These are phyloP conservation scores for Aphanocladium album DNA, from an alignment of 2,329 filamentous ascomycete genomes.

Conservation along the genomic window DNA sequence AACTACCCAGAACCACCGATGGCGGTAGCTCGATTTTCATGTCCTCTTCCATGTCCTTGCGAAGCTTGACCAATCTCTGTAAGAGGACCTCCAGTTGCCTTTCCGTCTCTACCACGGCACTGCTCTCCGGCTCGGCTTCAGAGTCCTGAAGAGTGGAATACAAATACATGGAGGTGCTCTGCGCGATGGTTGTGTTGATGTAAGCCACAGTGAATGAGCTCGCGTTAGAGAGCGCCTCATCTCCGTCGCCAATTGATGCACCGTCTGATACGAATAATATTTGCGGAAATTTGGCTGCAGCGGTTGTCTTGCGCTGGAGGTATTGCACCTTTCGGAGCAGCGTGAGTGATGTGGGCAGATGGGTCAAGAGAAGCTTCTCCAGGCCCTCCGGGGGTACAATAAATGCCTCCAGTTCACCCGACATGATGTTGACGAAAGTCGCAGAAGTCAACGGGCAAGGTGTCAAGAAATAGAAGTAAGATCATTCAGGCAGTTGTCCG, in stretches of 20 bases:
- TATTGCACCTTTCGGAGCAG: slow-evolving; percentile 61
- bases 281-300: slow-evolving; percentile 35
- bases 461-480: background rate
- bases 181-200: slow-evolving; percentile 51
- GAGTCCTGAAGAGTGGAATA: slow-evolving; percentile 43
- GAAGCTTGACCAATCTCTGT: background rate
- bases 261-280: slow-evolving; percentile 34
- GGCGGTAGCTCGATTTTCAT: background rate
- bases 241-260: slow-evolving; percentile 7
- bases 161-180: slow-evolving; percentile 57
- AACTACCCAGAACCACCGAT: slow-evolving; percentile 8
- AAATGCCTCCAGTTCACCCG: slow-evolving; percentile 15
- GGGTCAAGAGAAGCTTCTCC: slow-evolving; percentile 41
- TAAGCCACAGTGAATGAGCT: slow-evolving; percentile 49
- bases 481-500: background rate
- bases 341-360: slow-evolving; percentile 55
- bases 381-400: slow-evolving; percentile 30
- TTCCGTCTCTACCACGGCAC: slow-evolving; percentile 8
- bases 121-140: background rate
- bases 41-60: background rate
- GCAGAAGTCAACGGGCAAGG: background rate
- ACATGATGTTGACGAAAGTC: background rate
- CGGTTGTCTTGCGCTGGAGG: slow-evolving; percentile 36
- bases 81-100: background rate
- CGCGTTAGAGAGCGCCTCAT: background rate